phyloP scores from a whole-genome alignment of 257 asterid genomes.

The Gynochthodes officinalis region DNA sequence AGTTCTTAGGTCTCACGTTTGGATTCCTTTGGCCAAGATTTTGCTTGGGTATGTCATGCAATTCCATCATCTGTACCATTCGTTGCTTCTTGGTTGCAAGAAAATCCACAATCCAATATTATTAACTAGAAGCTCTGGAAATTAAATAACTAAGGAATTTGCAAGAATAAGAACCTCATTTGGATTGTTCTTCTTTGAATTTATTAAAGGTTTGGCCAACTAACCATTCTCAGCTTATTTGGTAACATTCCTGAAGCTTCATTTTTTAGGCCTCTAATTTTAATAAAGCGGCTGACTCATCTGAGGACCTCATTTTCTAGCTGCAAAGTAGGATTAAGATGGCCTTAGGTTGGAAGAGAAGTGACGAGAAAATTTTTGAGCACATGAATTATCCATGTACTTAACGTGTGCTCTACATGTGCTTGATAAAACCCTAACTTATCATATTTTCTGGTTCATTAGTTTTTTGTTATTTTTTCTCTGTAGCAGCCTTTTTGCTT shows the following conservation, averaged over 20 bases:
- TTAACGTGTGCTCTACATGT: too few species aligned
- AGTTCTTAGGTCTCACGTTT: slow-evolving; percentile 50
- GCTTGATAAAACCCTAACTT: too few species aligned
- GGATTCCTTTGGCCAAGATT: slow-evolving; percentile 54
- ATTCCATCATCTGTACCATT: slow-evolving; percentile 80
- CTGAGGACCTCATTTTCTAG: slow-evolving; percentile 38
- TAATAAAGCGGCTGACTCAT: slow-evolving; percentile 42
- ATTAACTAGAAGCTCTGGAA: not conserved
- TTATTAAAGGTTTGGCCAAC: slow-evolving; percentile 18
- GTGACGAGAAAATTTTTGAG: too few species aligned
- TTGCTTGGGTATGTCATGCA: slow-evolving; percentile 78
- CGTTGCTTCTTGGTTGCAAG: slow-evolving; percentile 74
- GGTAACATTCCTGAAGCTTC: slow-evolving; percentile 92
- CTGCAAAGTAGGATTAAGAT: too few species aligned
- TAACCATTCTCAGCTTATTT: slow-evolving; percentile 85
- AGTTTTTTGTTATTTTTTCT: too few species aligned
- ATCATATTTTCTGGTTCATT: too few species aligned
- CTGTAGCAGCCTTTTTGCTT: too few species aligned
- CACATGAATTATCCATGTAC: too few species aligned
- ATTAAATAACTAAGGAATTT: not conserved
- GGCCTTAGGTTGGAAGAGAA: too few species aligned
- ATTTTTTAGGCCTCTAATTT: slow-evolving; percentile 78
- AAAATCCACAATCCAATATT: not conserved
- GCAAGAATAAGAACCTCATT: not conserved
- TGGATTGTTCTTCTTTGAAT: not conserved